Evolutionary conservation across 768 basidiomycete genomes (phyloP), one percentile per base, ranked within the genome.

Genomic region (Terana coerulea): DNA sequence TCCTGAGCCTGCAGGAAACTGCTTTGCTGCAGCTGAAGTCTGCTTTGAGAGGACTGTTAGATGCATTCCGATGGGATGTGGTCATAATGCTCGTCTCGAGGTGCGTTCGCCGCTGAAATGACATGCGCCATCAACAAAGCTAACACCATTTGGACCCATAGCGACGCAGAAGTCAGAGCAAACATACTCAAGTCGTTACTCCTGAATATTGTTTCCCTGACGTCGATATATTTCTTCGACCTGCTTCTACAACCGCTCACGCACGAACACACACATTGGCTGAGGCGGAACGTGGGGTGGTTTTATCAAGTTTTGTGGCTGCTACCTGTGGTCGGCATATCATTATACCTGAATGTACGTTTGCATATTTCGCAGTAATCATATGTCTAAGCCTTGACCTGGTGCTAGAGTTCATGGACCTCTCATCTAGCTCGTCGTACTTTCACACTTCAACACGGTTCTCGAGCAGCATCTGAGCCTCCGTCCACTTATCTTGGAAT

Each of bases 231-330:
- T 63, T 72, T 77, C n/a, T 88, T 91, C 64, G 87, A 91, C 60
- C 64, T 84, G 41, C 64, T 91, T 24, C 72, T 93, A 12, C 74
- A 79, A 17, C 88, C 89, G 3, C 75, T 90, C 19, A 77, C 74
- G 17, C 75, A 78, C 58, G 76, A 78, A 41, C 76, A 80, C 48
- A 76, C 79, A 52, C 80, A 74, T 54, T 88, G 84, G 84, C 64
- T 87, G 34, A 84, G 84, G 61, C 74, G 81, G 22, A 86, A 89
- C 59, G 73, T 91, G 10, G 82, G 85, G 9, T 83, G 81, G 80
- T 80, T 88, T 57, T 90, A 88, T 65, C 86, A 83, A 60, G 68
- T 80, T 7, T 67, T 94, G 33, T 94, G 91, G 90, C 68, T 94
- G 3, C 67, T 87, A 17, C 92, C 92, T 0, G 77, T 93, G 47